phyloP scores from a whole-genome alignment of 2,329 filamentous ascomycete species.

The Scedosporium boydii region DNA sequence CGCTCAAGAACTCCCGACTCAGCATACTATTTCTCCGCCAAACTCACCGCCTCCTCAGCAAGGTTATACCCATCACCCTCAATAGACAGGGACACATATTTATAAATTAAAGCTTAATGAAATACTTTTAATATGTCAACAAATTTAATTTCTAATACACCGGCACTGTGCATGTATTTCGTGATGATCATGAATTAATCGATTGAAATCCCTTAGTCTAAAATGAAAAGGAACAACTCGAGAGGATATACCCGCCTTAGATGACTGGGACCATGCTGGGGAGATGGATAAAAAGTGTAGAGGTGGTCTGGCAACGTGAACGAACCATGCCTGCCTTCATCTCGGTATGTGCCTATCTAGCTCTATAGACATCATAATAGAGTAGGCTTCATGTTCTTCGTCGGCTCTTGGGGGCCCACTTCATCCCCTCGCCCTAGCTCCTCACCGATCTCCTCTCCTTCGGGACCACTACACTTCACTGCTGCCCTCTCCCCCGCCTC shows the following conservation, averaged over 20 bases:
- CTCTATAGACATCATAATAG: too few species aligned
- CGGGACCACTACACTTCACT: slow-evolving; percentile 25
- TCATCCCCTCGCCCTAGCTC: slow-evolving; percentile 7
- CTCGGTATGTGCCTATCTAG: too few species aligned
- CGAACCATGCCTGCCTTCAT: too few species aligned
- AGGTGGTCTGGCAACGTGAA: too few species aligned
- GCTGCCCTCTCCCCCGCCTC: slow-evolving; percentile 17
- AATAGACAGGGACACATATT: background rate
- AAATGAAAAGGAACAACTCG: background rate
- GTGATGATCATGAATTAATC: too few species aligned
- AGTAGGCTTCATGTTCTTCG: background rate
- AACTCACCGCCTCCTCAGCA: background rate
- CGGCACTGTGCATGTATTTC: too few species aligned
- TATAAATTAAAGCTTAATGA: background rate
- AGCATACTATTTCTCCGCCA: background rate
- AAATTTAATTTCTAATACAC: too few species aligned
- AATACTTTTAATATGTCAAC: background rate
- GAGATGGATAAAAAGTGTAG: background rate
- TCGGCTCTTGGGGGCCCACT: background rate
- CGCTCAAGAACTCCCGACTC: slow-evolving; percentile 1
- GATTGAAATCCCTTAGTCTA: background rate
- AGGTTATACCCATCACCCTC: background rate
- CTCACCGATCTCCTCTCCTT: slow-evolving; percentile 21
- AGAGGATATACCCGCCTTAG: background rate
- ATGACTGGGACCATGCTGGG: too few species aligned